phyloP scores from a whole-genome alignment of 1,139 yeast species.

The Pichia sp. region DNA sequence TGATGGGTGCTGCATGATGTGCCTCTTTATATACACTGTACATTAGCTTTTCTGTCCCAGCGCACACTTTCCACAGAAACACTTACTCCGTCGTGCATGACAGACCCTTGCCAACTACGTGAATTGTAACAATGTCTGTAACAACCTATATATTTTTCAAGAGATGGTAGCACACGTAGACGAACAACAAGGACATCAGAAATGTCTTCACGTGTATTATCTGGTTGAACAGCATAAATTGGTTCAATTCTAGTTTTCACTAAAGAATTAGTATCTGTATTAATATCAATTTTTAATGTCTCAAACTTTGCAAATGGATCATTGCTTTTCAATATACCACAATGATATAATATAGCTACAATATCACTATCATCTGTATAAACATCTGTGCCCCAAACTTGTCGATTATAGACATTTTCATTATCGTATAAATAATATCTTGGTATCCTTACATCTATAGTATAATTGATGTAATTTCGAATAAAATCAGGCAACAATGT shows the following conservation, averaged over 20 bases:
- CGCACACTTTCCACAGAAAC: conserved; percentile 50
- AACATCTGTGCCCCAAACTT: conserved; percentile 87
- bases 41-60: conserved; percentile 33
- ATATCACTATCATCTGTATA: conserved; percentile 93
- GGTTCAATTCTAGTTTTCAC: not conserved
- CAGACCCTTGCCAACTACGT: conserved; percentile 51
- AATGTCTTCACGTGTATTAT: conserved; percentile 9
- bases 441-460: conserved; percentile 63
- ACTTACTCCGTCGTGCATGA: conserved; percentile 63
- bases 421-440: conserved; percentile 33
- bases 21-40: too few relatives aligned
- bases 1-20: too few relatives aligned
- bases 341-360: conserved; percentile 65
- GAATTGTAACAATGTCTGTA: conserved; percentile 66
- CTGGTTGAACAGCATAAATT: conserved; percentile 4
- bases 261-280: too few relatives aligned
- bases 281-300: not conserved
- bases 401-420: conserved; percentile 42
- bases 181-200: conserved; percentile 62
- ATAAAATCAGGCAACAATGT: conserved; percentile 40
- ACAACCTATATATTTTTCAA: conserved; percentile 55
- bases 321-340: conserved; percentile 47
- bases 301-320: conserved; percentile 18
- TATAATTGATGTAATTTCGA: conserved; percentile 50
- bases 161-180: conserved; percentile 61